Percentiles rank a stretch among this genome's conserved stretches.
Conservation (phyloP, 179 eudicot genomes). For the Beta macrorhiza region DNA sequence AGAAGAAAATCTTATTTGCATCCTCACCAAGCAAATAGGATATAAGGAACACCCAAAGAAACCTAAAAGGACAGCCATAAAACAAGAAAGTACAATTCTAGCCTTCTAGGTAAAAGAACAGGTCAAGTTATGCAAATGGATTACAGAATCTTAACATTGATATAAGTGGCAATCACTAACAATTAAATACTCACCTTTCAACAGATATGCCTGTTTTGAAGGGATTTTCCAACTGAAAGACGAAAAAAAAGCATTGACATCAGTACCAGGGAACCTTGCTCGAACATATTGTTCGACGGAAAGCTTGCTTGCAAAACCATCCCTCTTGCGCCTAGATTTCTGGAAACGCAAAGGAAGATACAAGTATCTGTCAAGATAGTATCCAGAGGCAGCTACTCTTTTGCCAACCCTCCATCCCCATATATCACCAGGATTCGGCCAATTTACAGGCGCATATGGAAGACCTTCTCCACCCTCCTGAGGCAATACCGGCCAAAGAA, state of each 20-base stretch:
- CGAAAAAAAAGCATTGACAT: conserved; percentile 58
- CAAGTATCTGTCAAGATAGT: conserved; percentile 60
- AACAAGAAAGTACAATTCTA: not conserved
- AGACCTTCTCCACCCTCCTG: conserved; percentile 67
- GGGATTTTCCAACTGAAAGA: conserved; percentile 83
- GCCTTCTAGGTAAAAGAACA: not conserved
- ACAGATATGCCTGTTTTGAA: conserved; percentile 33
- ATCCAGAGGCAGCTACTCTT: conserved; percentile 46
- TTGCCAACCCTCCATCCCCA: conserved; percentile 79
- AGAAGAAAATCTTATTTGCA: not conserved
- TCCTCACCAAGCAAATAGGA: not conserved
- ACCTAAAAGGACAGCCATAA: not conserved
- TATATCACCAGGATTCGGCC: conserved; percentile 83
- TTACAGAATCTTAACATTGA: not conserved
- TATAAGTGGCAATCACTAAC: not conserved
- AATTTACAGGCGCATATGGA: conserved; percentile 87
- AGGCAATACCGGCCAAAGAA: conserved; percentile 62
- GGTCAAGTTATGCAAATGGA: not conserved
- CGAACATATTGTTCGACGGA: conserved; percentile 47
- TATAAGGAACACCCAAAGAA: not conserved
- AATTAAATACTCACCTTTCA: conserved; percentile 45
- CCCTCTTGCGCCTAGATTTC: conserved; percentile 29
- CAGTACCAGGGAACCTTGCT: conserved; percentile 47
- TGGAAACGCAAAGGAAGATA: conserved; percentile 53
- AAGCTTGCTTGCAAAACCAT: conserved; percentile 57